Conservation (phyloP, 768 basidiomycete species). For the Mycena floridula region DNA sequence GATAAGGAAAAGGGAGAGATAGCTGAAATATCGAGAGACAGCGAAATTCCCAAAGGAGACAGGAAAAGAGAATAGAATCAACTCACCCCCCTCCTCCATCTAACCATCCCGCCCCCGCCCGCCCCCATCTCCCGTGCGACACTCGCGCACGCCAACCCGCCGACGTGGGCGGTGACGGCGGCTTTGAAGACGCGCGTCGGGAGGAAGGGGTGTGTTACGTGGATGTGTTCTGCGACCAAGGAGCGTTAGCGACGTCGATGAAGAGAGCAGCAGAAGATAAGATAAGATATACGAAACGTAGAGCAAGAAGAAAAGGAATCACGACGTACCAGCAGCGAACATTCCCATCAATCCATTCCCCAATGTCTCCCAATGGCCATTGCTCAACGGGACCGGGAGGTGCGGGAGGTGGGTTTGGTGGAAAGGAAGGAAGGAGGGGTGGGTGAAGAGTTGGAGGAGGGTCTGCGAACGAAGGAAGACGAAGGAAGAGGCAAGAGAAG, state of each 20-base stretch:
- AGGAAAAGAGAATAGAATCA: too few species aligned
- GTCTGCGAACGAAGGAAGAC: conserved; percentile 47
- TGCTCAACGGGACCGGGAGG: conserved; percentile 51
- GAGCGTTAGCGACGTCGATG: background rate
- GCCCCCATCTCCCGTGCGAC: conserved; percentile 87
- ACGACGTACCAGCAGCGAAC: too few species aligned
- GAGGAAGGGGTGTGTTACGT: conserved; percentile 79
- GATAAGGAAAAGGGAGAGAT: too few species aligned
- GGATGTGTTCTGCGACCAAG: conserved; percentile 70
- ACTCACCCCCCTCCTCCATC: conserved; percentile 34
- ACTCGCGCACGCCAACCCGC: conserved; percentile 73
- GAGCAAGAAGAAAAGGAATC: too few species aligned
- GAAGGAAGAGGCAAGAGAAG: too few species aligned
- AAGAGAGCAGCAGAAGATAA: background rate
- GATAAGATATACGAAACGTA: background rate
- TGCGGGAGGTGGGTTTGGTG: conserved; percentile 53
- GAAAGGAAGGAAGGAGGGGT: conserved; percentile 58
- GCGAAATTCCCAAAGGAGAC: too few species aligned
- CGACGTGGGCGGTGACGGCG: conserved; percentile 88
- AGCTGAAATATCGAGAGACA: too few species aligned
- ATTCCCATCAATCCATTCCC: conserved; percentile 90
- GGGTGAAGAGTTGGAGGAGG: conserved; percentile 74
- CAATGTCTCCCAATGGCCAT: conserved; percentile 66
- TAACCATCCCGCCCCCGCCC: conserved; percentile 29
- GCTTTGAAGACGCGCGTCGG: conserved; percentile 90